Base-by-base conservation (phyloP, 2,329 filamentous ascomycete species). In the Botrytis fabae region DNA sequence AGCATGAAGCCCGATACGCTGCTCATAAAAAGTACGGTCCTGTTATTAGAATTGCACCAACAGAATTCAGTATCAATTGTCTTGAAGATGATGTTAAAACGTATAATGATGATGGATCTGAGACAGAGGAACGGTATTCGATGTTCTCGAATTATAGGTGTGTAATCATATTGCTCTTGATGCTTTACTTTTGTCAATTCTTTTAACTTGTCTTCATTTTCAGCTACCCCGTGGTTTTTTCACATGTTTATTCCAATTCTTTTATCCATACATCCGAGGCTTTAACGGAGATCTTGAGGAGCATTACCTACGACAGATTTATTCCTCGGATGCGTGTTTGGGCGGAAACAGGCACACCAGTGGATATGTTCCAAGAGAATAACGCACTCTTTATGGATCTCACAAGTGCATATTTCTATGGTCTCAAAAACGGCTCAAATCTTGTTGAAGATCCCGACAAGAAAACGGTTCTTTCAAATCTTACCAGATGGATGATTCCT, bases 361-460 rank as follows among this genome's bases (percentile, higher is more conserved):
- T 68, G 22, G 35, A 72, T 22, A 57, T 68, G 9, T 69, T 42
- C 20, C 51, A 28, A 38, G 46, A 59, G 25, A 72, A 59, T 22
- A 68, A 61, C 16, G 61, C 48, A n/a, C 46, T 59, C 8, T 68
- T 59, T 32, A 66, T 72, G 62, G 62, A 69, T 28, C 18, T 72
- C 10, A 60, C 32, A 18, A 68, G 18, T 2, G 51, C 61, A 25
- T 68, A 46, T 8, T 10, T 72, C 7, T 61, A 40, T 48, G 62
- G 70, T 28, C 46, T 68, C n/a, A 46, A 57, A 22, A 54, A 51
- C 12, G 22, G 18, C 18, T 57, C 62, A 2, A 61, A 61, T 28
- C 35, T 66, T 16, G n/a, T 18, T 22, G 51, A 44, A 28, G 28
- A 61, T 40, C 40, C 63, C 6, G 48, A 61, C 4, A 42, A 57